These are phyloP conservation scores for Phytophthora citricola DNA, from an alignment of 352 stramenopile species.

Conservation along the genomic window DNA sequence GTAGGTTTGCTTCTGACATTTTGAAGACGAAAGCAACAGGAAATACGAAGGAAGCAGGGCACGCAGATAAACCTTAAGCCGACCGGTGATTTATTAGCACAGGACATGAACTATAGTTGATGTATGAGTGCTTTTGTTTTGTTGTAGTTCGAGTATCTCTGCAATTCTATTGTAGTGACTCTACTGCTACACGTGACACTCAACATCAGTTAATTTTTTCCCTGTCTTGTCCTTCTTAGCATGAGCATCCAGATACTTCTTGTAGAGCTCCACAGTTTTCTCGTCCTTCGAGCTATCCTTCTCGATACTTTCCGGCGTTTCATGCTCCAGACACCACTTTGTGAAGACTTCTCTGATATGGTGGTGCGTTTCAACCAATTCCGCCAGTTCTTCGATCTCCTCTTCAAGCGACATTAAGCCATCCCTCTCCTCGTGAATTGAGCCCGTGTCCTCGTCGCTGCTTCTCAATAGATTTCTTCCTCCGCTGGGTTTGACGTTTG, in stretches of 20 bases:
- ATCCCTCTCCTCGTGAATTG: conserved; percentile 13
- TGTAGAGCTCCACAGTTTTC: conserved; percentile 6
- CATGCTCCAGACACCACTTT: conserved; percentile 9
- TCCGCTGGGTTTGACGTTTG: background rate
- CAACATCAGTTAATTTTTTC: background rate
- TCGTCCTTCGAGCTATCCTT: conserved; percentile 1
- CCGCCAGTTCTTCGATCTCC: conserved; percentile 11
- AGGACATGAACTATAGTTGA: conserved; percentile 13
- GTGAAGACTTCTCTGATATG: conserved; percentile 17
- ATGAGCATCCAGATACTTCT: background rate
- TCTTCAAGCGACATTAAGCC: conserved; percentile 1
- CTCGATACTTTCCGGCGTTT: conserved; percentile 4
- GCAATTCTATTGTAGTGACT: background rate
- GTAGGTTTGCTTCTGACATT: conserved; percentile 22
- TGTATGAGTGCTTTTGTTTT: background rate
- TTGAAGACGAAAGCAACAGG: conserved; percentile 25
- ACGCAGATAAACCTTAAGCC: conserved; percentile 22
- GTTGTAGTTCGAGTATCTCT: background rate
- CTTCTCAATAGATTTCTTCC: background rate
- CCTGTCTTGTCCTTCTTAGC: background rate
- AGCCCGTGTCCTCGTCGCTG: background rate
- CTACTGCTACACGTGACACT: background rate
- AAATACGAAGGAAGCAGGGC: background rate
- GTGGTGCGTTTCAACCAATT: conserved; percentile 12
- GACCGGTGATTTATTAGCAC: conserved; percentile 37